Percentiles rank a stretch among this genome's conserved stretches.
phyloP scores from a whole-genome alignment of 2,329 filamentous ascomycete genomes.

The Penicillium sp. region DNA sequence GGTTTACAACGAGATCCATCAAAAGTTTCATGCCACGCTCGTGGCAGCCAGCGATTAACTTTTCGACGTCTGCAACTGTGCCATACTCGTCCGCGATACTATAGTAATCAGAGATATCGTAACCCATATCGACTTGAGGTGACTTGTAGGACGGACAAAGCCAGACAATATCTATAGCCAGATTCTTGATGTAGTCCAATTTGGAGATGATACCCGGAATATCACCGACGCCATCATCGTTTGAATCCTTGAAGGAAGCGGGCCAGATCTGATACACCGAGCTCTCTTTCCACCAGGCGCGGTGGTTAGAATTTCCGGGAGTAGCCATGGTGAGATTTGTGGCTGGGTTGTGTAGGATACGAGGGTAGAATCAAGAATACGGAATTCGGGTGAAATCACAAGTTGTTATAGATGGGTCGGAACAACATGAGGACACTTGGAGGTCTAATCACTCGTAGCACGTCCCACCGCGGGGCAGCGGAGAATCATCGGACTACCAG shows the following conservation, averaged over 20 bases:
- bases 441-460: constrained; percentile 12
- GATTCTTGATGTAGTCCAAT: constrained; percentile 63
- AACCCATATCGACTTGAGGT: constrained; percentile 57
- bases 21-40: constrained; percentile 69
- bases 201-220: constrained; percentile 66
- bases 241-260: constrained; percentile 57
- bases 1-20: constrained; percentile 76
- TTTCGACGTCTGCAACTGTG: constrained; percentile 66
- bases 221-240: constrained; percentile 62
- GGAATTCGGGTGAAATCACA: background rate
- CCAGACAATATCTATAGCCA: constrained; percentile 67
- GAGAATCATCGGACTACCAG: constrained; percentile 18
- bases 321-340: constrained; percentile 15
- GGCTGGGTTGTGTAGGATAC: no score
- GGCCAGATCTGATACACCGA: constrained; percentile 64
- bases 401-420: background rate
- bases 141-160: constrained; percentile 53
- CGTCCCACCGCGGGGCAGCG: constrained; percentile 27
- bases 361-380: no score
- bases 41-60: constrained; percentile 62
- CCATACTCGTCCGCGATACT: constrained; percentile 67
- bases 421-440: constrained; percentile 8
- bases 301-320: constrained; percentile 23
- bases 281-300: constrained; percentile 61
- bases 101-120: constrained; percentile 64